These are phyloP conservation scores for Annulohypoxylon nitens DNA, from an alignment of 495 filamentous ascomycete species.

Conservation along the genomic window DNA sequence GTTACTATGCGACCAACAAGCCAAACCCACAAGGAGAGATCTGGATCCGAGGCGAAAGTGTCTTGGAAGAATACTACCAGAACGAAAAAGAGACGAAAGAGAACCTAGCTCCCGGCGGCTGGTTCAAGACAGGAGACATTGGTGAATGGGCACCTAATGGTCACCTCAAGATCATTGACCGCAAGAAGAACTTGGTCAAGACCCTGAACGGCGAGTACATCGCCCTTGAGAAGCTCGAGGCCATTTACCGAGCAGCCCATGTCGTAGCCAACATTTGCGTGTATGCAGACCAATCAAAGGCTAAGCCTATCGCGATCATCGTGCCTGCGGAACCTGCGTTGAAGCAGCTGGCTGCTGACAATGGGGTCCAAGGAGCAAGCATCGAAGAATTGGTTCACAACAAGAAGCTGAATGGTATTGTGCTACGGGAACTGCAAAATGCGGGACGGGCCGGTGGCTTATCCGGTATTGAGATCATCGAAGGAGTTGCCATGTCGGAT, in stretches of 20 bases:
- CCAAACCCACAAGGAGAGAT: conserved; percentile 94
- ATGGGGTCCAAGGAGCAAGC: conserved; percentile 75
- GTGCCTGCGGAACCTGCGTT: conserved; percentile 87
- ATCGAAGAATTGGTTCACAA: conserved; percentile 86
- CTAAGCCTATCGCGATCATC: conserved; percentile 93
- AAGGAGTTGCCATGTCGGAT: conserved; percentile 90
- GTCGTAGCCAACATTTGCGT: conserved; percentile 96
- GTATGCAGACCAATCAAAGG: conserved; percentile 82
- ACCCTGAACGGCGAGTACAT: conserved; percentile 98
- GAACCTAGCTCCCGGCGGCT: conserved; percentile 80
- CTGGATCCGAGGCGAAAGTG: conserved; percentile 85
- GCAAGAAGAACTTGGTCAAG: conserved; percentile 99
- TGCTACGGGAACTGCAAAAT: conserved; percentile 85
- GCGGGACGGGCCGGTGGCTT: conserved; percentile 82
- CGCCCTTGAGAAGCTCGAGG: conserved; percentile 98
- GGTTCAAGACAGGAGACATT: conserved; percentile 97
- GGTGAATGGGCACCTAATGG: conserved; percentile 88
- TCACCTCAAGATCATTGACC: conserved; percentile 89
- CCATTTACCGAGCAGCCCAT: conserved; percentile 85
- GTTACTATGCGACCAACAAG: conserved; percentile 86
- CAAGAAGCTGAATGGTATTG: conserved; percentile 79
- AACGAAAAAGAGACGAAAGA: conserved; percentile 87
- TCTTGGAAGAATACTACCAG: conserved; percentile 80
- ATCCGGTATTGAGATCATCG: conserved; percentile 88
- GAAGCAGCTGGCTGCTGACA: conserved; percentile 82